phyloP scores from a whole-genome alignment of 805 yeast species.

The Saturnispora halmiae region DNA sequence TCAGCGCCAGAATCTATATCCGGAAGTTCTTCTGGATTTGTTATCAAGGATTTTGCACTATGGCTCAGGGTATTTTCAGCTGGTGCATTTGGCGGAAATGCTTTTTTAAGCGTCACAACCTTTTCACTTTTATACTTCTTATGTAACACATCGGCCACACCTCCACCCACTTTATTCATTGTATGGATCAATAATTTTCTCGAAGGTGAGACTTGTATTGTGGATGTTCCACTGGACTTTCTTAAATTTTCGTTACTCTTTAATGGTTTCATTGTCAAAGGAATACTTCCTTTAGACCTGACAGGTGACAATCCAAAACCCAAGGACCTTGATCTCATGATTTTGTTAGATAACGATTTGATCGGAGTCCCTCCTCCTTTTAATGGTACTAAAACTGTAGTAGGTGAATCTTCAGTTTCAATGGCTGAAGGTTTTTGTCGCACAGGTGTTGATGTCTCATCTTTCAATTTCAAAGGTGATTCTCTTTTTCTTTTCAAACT shows the following conservation, averaged over 20 bases:
- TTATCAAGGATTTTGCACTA: neutral
- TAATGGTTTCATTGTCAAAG: slow-evolving; percentile 23
- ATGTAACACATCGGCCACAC: neutral
- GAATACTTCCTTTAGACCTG: slow-evolving; percentile 12
- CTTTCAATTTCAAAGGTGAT: slow-evolving; percentile 4
- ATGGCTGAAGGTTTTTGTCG: no score
- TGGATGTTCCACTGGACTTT: slow-evolving; percentile 6
- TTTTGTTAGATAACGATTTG: no score
- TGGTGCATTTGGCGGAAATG: neutral
- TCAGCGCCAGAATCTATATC: slow-evolving; percentile 16
- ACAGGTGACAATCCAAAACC: neutral
- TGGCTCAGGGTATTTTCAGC: neutral
- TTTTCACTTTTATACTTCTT: neutral
- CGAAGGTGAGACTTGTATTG: slow-evolving; percentile 1
- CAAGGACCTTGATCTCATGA: neutral
- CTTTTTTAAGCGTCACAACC: neutral
- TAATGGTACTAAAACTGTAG: slow-evolving; percentile 3
- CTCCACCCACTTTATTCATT: slow-evolving; percentile 4
- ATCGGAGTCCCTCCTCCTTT: slow-evolving; percentile 1
- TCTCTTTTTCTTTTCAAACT: slow-evolving; percentile 15
- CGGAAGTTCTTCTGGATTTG: slow-evolving; percentile 19
- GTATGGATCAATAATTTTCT: slow-evolving; percentile 2
- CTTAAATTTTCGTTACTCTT: slow-evolving; percentile 11
- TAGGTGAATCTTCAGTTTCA: neutral
- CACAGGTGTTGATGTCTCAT: slow-evolving; percentile 1